Percentiles rank a stretch among this genome's conserved stretches.
Evolutionary conservation across 768 basidiomycete species (phyloP).

Genomic region (Asterophora parasitica): DNA sequence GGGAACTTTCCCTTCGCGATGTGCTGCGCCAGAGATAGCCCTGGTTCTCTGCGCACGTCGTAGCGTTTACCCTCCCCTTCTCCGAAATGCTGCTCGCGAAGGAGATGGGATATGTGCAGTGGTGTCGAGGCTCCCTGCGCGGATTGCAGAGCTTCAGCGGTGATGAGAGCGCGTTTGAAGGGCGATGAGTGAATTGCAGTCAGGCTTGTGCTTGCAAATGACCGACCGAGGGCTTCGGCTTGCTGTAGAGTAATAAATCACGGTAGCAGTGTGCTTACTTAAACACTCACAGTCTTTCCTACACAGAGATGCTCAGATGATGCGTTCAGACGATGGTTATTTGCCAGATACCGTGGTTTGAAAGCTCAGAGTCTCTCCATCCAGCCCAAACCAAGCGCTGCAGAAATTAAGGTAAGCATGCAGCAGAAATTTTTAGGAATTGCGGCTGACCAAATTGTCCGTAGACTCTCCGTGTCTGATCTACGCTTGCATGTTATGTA

Average conservation of each 20-base stretch:
- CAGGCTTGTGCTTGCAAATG: constrained; percentile 44
- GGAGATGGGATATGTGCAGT: constrained; percentile 41
- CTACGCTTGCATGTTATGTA: constrained; percentile 28
- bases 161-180: constrained; percentile 58
- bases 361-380: constrained; percentile 67
- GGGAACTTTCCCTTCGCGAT: constrained; percentile 53
- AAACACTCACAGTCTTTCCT: constrained; percentile 50
- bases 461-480: constrained; percentile 75
- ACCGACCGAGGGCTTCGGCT: constrained; percentile 56
- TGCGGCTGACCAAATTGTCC: constrained; percentile 58
- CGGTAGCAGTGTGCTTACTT: not conserved
- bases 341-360: constrained; percentile 58
- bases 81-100: constrained; percentile 71
- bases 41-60: constrained; percentile 25
- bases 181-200: constrained; percentile 61
- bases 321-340: not conserved
- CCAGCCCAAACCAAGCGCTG: constrained; percentile 61
- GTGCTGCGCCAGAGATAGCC: constrained; percentile 40
- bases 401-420: not conserved
- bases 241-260: constrained; percentile 34
- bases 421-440: not conserved
- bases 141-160: constrained; percentile 51
- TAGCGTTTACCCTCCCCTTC: constrained; percentile 62
- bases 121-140: constrained; percentile 42
- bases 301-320: not conserved